Base-by-base conservation (phyloP, 164 flowering plant genomes). In the Dillenia suffruticosa region DNA sequence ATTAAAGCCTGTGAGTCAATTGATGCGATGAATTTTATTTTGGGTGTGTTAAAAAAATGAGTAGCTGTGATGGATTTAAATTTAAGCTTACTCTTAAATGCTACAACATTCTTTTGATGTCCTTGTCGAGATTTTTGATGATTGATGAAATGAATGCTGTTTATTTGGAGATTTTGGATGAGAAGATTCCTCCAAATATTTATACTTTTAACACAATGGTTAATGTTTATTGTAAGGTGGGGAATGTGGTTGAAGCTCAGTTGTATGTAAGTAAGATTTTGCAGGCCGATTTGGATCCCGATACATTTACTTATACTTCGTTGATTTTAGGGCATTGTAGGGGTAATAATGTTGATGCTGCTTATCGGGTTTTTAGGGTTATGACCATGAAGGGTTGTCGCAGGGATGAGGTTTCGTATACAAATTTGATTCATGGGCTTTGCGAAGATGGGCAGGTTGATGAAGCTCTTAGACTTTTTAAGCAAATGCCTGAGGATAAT, bases 281-380 rank as follows among this genome's bases (percentile, higher is more conserved):
- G 53, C 82, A 76, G 54, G 82, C 82, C 0, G 92, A 92, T 54
- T 72, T 85, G 77, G 53, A 12, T 47, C 92, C 88, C 0, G 96
- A 91, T 69, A 73, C 83, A 1, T 81, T 79, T 74, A 89, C 93
- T 1, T 87, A 75, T 61, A 85, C 88, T 1, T 87, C 96, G 8
- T 72, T 89, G 73, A 82, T 91, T 15, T 70, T 87, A 64, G 96
- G 96, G 10, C 70, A 89, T 62, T 91, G 92, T 64, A 81, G 78
- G 74, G 76, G 66, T 22, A 75, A 78, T 11, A 79, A 85, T 82
- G 68, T 91, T 15, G 84, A 74, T 69, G 61, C 55, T 63, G 96
- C 88, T 17, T 64, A 16, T 63, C 63, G 43, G 66, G 68, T 85
- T 63, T 90, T 90, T 60, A 24, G 24, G 65, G 26, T 52, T 9